These are phyloP conservation scores for Phytophthora foliorum DNA, from an alignment of 352 stramenopile species.

Conservation along the genomic window DNA sequence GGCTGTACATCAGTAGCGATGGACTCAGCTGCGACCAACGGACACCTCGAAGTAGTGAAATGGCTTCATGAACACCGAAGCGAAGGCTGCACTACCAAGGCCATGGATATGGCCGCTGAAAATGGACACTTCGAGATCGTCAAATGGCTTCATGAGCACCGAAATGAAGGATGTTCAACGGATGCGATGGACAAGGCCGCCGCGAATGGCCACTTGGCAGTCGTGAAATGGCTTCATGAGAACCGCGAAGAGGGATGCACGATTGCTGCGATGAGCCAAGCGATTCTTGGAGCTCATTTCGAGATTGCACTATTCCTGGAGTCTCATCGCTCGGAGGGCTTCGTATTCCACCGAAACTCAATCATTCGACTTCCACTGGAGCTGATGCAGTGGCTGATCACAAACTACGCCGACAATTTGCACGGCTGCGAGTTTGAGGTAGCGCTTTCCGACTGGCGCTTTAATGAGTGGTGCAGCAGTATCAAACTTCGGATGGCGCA, in stretches of 20 bases:
- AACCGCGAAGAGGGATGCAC: slow-evolving; percentile 39
- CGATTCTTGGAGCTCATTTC: slow-evolving; percentile 34
- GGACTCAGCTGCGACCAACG: slow-evolving; percentile 30
- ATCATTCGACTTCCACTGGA: slow-evolving; percentile 40
- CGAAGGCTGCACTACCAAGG: slow-evolving; percentile 34
- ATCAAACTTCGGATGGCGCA: slow-evolving; percentile 34
- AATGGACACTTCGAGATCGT: slow-evolving; percentile 44
- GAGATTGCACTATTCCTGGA: slow-evolving; percentile 37
- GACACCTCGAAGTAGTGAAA: slow-evolving; percentile 38
- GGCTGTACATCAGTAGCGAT: slow-evolving; percentile 39
- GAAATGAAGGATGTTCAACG: slow-evolving; percentile 34
- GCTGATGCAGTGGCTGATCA: slow-evolving; percentile 40
- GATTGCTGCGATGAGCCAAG: slow-evolving; percentile 32
- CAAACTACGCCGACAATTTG: slow-evolving; percentile 28
- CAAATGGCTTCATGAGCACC: slow-evolving; percentile 37
- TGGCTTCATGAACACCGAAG: slow-evolving; percentile 42
- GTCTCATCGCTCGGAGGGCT: slow-evolving; percentile 29
- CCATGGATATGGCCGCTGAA: slow-evolving; percentile 38
- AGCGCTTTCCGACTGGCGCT: slow-evolving; percentile 32
- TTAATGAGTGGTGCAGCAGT: slow-evolving; percentile 33
- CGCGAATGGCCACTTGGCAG: slow-evolving; percentile 28
- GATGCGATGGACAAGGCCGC: slow-evolving; percentile 38
- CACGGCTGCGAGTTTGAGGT: slow-evolving; percentile 39
- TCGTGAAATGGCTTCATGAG: slow-evolving; percentile 37
- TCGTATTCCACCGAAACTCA: slow-evolving; percentile 23